Percentiles rank a stretch among this genome's conserved stretches.
phyloP scores from a whole-genome alignment of 768 basidiomycete species.

The Lentinula detonsa region DNA sequence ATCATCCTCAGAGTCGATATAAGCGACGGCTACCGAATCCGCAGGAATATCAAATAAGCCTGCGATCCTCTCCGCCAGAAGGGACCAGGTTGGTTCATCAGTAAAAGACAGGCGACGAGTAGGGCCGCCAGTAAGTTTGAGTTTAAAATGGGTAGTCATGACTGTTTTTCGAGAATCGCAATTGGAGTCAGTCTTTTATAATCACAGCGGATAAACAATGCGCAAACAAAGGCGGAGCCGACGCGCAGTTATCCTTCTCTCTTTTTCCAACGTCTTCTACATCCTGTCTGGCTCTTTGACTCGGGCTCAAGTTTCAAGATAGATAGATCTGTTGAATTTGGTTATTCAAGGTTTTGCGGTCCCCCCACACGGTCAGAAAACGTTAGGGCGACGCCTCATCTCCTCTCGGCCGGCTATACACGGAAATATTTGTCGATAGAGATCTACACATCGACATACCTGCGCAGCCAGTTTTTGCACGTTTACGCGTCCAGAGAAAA shows the following conservation, averaged over 20 bases:
- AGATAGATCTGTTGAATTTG: too few relatives aligned
- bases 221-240: not conserved
- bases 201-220: not conserved
- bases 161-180: conserved; percentile 5
- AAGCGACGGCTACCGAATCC: conserved; percentile 60
- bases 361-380: too few relatives aligned
- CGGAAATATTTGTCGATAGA: too few relatives aligned
- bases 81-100: conserved; percentile 46
- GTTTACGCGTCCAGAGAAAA: too few relatives aligned
- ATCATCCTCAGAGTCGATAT: conserved; percentile 68
- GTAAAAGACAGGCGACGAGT: conserved; percentile 58
- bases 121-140: conserved; percentile 46
- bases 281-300: too few relatives aligned
- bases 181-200: not conserved
- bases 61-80: conserved; percentile 52
- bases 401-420: too few relatives aligned
- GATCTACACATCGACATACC: too few relatives aligned
- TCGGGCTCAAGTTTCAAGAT: too few relatives aligned
- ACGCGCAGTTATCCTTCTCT: not conserved
- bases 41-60: conserved; percentile 49
- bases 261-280: not conserved
- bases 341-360: too few relatives aligned
- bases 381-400: too few relatives aligned
- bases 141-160: conserved; percentile 61
- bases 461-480: too few relatives aligned